Conservation (phyloP, 2,329 filamentous ascomycete species). For the Lanzia echinophila region DNA sequence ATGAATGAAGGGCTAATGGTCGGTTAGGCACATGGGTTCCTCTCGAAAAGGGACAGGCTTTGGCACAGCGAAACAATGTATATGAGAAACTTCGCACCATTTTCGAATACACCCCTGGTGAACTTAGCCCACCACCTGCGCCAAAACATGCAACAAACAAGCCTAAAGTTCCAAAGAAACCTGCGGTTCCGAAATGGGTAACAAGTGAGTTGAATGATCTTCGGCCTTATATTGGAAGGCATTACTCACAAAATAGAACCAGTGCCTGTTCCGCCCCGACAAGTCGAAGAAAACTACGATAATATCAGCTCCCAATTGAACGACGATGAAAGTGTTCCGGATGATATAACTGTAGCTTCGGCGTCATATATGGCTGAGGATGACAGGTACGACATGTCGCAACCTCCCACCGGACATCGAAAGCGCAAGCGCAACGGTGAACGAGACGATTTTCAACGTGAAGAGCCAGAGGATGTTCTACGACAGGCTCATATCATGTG, state of each 20-base stretch:
- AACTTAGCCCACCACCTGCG: slow-evolving; percentile 84
- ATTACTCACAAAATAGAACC: slow-evolving; percentile 29
- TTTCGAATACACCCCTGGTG: slow-evolving; percentile 81
- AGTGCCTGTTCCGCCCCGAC: slow-evolving; percentile 31
- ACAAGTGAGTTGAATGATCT: slow-evolving; percentile 33
- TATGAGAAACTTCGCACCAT: slow-evolving; percentile 78
- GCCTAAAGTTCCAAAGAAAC: slow-evolving; percentile 67
- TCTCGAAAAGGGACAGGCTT: slow-evolving; percentile 67
- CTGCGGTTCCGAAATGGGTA: slow-evolving; percentile 55
- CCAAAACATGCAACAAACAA: slow-evolving; percentile 88
- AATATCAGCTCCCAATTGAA: slow-evolving; percentile 53
- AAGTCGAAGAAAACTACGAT: slow-evolving; percentile 59
- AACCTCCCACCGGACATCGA: slow-evolving; percentile 52
- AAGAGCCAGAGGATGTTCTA: slow-evolving; percentile 46
- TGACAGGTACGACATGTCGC: slow-evolving; percentile 65
- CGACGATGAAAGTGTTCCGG: slow-evolving; percentile 69
- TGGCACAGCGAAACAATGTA: slow-evolving; percentile 82
- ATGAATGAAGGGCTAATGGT: slow-evolving; percentile 19
- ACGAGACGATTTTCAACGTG: slow-evolving; percentile 54
- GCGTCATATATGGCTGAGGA: slow-evolving; percentile 82
- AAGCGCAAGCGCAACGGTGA: slow-evolving; percentile 67
- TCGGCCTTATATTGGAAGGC: slow-evolving; percentile 9
- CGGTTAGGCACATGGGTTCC: slow-evolving; percentile 86
- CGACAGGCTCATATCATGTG: slow-evolving; percentile 87
- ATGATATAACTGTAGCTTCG: slow-evolving; percentile 75